phyloP scores from a whole-genome alignment of 2,329 filamentous ascomycete genomes.

The Huntiella abstrusa region DNA sequence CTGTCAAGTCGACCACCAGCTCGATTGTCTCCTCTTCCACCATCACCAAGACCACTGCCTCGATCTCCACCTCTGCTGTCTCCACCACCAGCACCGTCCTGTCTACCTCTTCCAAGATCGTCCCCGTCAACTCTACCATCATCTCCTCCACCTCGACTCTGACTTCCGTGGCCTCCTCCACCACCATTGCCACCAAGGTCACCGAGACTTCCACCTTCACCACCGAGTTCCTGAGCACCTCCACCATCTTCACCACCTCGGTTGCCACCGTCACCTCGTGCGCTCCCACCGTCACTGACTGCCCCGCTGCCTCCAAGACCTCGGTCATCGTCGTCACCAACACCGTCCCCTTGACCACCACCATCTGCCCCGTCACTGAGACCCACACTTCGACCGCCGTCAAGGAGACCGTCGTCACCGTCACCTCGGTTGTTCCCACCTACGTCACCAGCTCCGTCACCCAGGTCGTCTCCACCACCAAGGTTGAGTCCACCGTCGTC shows the following conservation, averaged over 20 bases:
- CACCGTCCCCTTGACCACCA: constrained; percentile 38
- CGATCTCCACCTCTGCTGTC: constrained; percentile 5
- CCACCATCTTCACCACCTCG: constrained; percentile 31
- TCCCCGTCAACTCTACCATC: constrained; percentile 10
- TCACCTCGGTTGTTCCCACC: constrained; percentile 9
- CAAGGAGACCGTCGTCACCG: constrained; percentile 15
- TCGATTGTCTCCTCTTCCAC: constrained; percentile 15
- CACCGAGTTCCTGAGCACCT: constrained; percentile 26
- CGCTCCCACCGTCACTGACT: constrained; percentile 27
- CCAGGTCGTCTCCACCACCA: constrained; percentile 11
- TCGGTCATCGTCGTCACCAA: constrained; percentile 31
- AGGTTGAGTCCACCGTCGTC: constrained; percentile 20
- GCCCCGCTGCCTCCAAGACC: constrained; percentile 25
- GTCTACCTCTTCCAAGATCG: constrained; percentile 8
- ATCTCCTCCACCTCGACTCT: constrained; percentile 8
- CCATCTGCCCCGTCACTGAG: constrained; percentile 41
- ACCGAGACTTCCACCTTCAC: constrained; percentile 12
- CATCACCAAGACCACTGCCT: constrained; percentile 14
- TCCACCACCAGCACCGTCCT: constrained; percentile 8
- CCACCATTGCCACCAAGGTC: constrained; percentile 8
- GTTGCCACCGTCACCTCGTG: constrained; percentile 32
- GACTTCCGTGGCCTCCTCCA: constrained; percentile 7
- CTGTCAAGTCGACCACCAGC: constrained; percentile 13
- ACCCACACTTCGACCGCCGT: constrained; percentile 24
- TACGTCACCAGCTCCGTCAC: constrained; percentile 11